Base-by-base conservation (phyloP, 2,329 filamentous ascomycete species). In the Monilinia vaccinii-corymbosi region DNA sequence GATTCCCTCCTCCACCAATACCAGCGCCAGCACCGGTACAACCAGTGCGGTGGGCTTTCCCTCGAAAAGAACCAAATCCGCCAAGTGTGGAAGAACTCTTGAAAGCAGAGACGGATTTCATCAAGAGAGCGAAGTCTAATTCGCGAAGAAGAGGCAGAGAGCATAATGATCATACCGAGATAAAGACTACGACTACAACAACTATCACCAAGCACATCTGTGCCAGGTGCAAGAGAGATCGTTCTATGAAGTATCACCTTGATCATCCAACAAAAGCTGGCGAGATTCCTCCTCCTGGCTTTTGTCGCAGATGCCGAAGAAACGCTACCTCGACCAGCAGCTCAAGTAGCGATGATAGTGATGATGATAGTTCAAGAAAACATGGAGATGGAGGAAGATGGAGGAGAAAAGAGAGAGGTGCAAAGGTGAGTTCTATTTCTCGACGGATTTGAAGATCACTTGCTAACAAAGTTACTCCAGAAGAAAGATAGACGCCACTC, bases 171-270 rank as follows among this genome's bases (percentile, higher is more conserved):
- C 38, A 32, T 18, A 44, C 25, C 23, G 38, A 55, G 38, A 55
- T 23, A 4, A 55, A 32, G 38, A 55, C 28, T 16, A 48, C 38
- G 4, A 56, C 46, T 23, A 68, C 71, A 4, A 63, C 65, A 38
- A 63, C 61, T 32, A 61, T 69, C 10, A 65, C 62, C 11, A 76
- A 77, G 57, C 72, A 73, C 61, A 73, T 79, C 23, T 81, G 79
- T 66, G 75, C 71, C 45, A 67, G 72, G 31, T 79, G 77, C 60
- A 73, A 74, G 25, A 71, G 70, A 25, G 67, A 73, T 7, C 72
- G 77, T 47, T 78, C 77, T 6, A 68, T 69, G 31, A 68, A 66
- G 13, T 78, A 75, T 48, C 75, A 78, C 45, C 55, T 69, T 45
- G 64, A 71, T 8, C 67, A 75, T 53, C 69, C 73, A 6, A 62